Percentiles rank a stretch among this genome's conserved stretches.
Conservation (phyloP, 2,329 filamentous ascomycete genomes). For the Penicillium concentricum region DNA sequence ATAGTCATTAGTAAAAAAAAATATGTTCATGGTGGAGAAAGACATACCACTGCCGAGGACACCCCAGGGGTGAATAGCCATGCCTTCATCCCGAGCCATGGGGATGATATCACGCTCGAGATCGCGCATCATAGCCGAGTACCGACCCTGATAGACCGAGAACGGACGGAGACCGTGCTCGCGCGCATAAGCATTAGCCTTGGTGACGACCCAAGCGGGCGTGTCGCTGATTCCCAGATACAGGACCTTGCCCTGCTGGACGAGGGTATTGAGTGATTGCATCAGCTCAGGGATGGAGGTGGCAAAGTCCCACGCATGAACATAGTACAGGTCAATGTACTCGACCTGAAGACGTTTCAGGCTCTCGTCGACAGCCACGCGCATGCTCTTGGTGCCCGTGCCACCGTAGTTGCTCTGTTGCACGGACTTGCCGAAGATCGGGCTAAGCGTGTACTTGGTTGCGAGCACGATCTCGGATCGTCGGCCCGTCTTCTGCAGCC, state of each 20-base stretch:
- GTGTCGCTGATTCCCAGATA: slow-evolving; percentile 69
- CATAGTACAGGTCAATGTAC: slow-evolving; percentile 41
- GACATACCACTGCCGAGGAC: slow-evolving; percentile 39
- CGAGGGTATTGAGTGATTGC: slow-evolving; percentile 63
- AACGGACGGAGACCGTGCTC: slow-evolving; percentile 69
- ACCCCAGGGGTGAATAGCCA: slow-evolving; percentile 58
- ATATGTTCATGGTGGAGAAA: background rate
- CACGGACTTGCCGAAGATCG: slow-evolving; percentile 44
- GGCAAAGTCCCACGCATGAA: slow-evolving; percentile 61
- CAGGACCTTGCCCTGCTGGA: slow-evolving; percentile 61
- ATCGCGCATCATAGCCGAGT: slow-evolving; percentile 62
- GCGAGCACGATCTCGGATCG: slow-evolving; percentile 38
- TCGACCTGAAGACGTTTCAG: slow-evolving; percentile 35
- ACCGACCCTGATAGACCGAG: slow-evolving; percentile 66
- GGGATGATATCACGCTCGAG: slow-evolving; percentile 69
- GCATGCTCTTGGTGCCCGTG: slow-evolving; percentile 33
- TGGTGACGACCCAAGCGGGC: slow-evolving; percentile 62
- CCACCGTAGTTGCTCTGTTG: slow-evolving; percentile 46
- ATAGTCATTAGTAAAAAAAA: background rate
- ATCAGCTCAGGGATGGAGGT: slow-evolving; percentile 66
- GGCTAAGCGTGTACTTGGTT: slow-evolving; percentile 35
- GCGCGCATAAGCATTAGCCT: slow-evolving; percentile 60
- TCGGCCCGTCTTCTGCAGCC: slow-evolving; percentile 44
- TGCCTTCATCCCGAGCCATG: slow-evolving; percentile 63
- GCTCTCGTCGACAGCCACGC: slow-evolving; percentile 25